These are phyloP conservation scores for Oropetium thomaeum DNA, from an alignment of 176 grass and related monocot genomes.

Conservation along the genomic window DNA sequence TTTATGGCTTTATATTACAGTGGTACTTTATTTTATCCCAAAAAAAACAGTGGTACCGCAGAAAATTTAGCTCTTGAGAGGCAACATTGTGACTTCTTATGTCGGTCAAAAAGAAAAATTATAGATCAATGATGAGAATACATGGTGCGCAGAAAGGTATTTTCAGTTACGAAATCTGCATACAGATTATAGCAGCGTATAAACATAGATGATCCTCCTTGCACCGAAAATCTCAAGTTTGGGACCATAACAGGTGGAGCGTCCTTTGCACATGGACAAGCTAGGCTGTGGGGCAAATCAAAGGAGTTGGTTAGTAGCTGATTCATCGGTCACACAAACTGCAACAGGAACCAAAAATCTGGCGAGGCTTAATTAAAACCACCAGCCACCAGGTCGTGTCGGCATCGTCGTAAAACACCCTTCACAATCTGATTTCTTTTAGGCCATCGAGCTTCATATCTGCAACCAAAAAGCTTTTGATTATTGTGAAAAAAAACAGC, in stretches of 20 bases:
- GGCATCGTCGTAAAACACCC: slow-evolving; percentile 7
- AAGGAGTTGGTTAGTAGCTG: slow-evolving; percentile 21
- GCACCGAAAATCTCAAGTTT: background rate
- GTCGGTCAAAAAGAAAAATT: background rate
- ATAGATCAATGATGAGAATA: background rate
- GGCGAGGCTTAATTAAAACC: slow-evolving; percentile 21
- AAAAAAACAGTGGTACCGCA: no score
- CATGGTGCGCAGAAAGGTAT: background rate
- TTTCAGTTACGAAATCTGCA: background rate
- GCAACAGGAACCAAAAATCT: slow-evolving; percentile 16
- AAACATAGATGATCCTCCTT: background rate
- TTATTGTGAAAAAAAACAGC: slow-evolving; percentile 5
- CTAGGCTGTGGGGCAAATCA: slow-evolving; percentile 20
- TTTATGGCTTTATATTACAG: no score
- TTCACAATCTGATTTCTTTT: slow-evolving; percentile 8
- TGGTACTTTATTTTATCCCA: no score
- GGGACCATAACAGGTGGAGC: background rate
- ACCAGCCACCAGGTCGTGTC: slow-evolving; percentile 20
- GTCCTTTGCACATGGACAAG: slow-evolving; percentile 18
- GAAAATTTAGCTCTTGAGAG: no score
- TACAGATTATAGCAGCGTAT: background rate
- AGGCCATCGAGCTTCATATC: background rate
- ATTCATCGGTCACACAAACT: slow-evolving; percentile 36
- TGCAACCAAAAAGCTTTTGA: slow-evolving; percentile 13
- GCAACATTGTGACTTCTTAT: background rate